Evolutionary conservation across 208 protist genomes (phyloP).

Genomic region (Phytomonas francai): DNA sequence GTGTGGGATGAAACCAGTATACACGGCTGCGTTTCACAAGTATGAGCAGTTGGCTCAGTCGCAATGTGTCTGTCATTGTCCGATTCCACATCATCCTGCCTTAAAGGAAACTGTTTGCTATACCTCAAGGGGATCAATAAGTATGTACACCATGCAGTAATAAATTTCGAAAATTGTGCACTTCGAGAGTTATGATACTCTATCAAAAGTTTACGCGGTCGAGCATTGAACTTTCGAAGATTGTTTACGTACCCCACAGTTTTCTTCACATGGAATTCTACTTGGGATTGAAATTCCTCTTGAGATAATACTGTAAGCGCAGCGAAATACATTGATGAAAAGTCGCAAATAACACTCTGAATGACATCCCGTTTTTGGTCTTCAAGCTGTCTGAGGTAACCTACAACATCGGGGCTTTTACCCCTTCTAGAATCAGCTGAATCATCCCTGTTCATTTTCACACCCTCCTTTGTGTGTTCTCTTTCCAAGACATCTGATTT

Average conservation of each 20-base stretch:
- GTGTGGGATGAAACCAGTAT: too few species aligned
- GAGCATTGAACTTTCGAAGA: not conserved
- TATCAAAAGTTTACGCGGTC: not conserved
- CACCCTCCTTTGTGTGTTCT: not conserved
- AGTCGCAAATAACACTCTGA: not conserved
- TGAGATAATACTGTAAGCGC: not conserved
- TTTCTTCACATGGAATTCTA: not conserved
- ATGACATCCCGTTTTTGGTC: not conserved
- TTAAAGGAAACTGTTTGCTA: not conserved
- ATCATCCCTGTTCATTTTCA: not conserved
- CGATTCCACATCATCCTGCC: not conserved
- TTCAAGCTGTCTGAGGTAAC: not conserved
- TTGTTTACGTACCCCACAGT: not conserved
- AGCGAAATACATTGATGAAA: not conserved
- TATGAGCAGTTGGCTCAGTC: not conserved
- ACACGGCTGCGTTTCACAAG: not conserved
- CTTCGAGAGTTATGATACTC: not conserved
- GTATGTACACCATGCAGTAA: not conserved
- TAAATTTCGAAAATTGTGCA: not conserved
- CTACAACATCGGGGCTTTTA: not conserved
- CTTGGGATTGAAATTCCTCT: not conserved
- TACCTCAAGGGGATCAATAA: not conserved
- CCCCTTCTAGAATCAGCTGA: not conserved
- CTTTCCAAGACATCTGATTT: not conserved
- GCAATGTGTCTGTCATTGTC: not conserved